A percentile compares a stretch with the other conserved stretches of the same genome.
Evolutionary conservation across 2,329 filamentous ascomycete genomes (phyloP).

Genomic region (Periconia macrospinosa): DNA sequence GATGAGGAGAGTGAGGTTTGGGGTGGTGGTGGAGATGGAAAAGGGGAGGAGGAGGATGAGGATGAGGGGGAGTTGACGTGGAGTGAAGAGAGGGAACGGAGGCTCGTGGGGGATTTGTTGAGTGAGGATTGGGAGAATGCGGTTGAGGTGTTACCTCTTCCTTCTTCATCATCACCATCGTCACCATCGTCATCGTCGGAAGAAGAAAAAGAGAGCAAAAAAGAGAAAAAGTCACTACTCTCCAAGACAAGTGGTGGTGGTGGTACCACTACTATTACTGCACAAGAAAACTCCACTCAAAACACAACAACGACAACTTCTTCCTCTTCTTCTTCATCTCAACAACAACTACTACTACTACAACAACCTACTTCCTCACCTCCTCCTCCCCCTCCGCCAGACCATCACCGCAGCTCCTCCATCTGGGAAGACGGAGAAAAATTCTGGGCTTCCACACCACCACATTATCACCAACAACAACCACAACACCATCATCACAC

Average conservation of each 20-base stretch:
- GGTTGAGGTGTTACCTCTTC: background rate
- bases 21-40: background rate
- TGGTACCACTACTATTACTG: too few relatives aligned
- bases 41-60: conserved; percentile 9
- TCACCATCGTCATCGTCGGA: background rate
- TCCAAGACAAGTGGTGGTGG: too few relatives aligned
- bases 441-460: conserved; percentile 28
- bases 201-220: background rate
- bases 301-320: too few relatives aligned
- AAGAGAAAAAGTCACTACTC: too few relatives aligned
- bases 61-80: conserved; percentile 12
- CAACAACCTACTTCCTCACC: background rate
- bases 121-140: conserved; percentile 29
- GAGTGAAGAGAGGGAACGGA: conserved; percentile 21
- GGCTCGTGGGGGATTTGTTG: conserved; percentile 22
- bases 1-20: conserved; percentile 8
- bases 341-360: too few relatives aligned
- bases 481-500: background rate
- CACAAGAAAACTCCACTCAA: too few relatives aligned
- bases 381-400: background rate
- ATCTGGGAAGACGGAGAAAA: conserved; percentile 39
- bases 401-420: conserved; percentile 14
- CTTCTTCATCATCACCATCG: conserved; percentile 1
- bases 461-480: conserved; percentile 1
- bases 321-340: too few relatives aligned